Percentiles rank a stretch among this genome's conserved stretches.
phyloP scores from a whole-genome alignment of 345 rosid species.

The Zanthoxylum bungeanum region DNA sequence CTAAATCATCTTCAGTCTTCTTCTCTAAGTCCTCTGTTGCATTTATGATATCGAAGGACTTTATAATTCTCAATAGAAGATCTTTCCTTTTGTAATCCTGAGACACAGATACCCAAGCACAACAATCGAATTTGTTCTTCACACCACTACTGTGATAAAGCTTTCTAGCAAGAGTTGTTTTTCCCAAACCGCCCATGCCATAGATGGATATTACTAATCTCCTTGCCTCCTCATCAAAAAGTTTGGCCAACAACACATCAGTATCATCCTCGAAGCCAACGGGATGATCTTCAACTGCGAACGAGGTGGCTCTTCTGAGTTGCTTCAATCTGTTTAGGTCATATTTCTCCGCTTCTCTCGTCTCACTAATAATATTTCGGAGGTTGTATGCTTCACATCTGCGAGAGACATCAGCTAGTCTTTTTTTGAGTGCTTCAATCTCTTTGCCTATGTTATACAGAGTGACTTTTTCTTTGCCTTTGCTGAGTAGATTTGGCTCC shows the following conservation, averaged over 20 bases:
- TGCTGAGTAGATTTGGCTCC: not conserved
- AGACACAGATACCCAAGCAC: conserved; percentile 22
- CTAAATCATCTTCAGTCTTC: not conserved
- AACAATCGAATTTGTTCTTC: not conserved
- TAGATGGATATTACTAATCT: conserved; percentile 15
- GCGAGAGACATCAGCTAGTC: not conserved
- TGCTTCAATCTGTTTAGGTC: not conserved
- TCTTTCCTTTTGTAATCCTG: conserved; percentile 19
- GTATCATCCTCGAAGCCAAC: conserved; percentile 20
- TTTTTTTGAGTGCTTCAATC: not conserved
- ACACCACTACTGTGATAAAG: conserved; percentile 9
- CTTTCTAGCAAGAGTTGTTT: conserved; percentile 22
- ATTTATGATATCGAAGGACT: not conserved
- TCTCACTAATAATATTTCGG: not conserved
- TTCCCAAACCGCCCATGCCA: conserved; percentile 31
- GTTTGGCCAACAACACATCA: conserved; percentile 1
- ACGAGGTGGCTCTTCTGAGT: not conserved
- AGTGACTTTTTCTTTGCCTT: not conserved
- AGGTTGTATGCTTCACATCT: not conserved
- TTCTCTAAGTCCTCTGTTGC: not conserved
- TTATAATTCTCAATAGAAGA: conserved; percentile 5
- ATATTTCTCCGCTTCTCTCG: not conserved
- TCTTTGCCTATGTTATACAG: not conserved
- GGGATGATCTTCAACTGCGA: conserved; percentile 2
- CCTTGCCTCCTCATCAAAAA: not conserved